Conservation (phyloP, 73 alveolate genomes). For the Tetrahymena malaccensis region DNA sequence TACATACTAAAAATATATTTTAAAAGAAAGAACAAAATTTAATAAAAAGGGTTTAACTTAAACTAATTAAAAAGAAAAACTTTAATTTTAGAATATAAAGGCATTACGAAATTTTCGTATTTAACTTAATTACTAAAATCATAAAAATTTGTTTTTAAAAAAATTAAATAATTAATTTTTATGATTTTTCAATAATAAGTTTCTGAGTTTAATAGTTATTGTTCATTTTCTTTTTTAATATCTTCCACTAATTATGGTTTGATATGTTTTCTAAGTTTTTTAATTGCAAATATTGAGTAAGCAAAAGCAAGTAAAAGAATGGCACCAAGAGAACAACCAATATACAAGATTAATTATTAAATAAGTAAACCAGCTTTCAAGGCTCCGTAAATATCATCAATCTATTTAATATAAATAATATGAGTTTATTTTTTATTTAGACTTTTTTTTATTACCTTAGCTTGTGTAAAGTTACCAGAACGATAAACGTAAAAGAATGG, state of each 20-base stretch:
- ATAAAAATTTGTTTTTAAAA: neutral
- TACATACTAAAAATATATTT: too few relatives aligned
- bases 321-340: neutral
- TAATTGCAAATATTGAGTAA: neutral
- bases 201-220: neutral
- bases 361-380: neutral
- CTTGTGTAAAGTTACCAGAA: neutral
- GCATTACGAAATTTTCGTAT: too few relatives aligned
- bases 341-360: neutral
- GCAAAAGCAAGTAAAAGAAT: neutral
- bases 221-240: neutral
- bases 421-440: neutral
- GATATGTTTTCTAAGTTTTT: neutral
- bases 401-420: neutral
- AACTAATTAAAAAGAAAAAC: too few relatives aligned
- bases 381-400: neutral
- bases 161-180: neutral
- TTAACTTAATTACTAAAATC: neutral
- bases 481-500: neutral
- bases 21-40: too few relatives aligned
- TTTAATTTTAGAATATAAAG: too few relatives aligned
- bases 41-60: too few relatives aligned
- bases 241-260: neutral
- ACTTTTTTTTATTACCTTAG: neutral
- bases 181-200: neutral